Base-by-base conservation (phyloP, 2,329 filamentous ascomycete genomes). In the Trichoderma sp. region DNA sequence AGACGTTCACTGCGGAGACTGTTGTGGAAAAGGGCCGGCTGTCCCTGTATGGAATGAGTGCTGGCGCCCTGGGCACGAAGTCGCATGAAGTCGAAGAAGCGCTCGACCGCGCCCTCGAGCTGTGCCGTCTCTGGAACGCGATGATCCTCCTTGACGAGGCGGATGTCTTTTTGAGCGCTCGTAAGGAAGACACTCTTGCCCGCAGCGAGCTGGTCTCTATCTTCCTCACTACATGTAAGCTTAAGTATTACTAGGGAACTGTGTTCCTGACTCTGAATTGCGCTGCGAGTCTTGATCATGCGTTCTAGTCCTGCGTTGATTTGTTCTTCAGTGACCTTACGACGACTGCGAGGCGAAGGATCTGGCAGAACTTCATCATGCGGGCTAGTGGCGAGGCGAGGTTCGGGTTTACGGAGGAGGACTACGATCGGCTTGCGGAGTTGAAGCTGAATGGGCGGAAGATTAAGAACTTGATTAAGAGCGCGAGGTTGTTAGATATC, bases 51-150 rank as follows among this genome's bases (percentile, higher is more conserved):
- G 41, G 15, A 10, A 57, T 57, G 54, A 57, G 54, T 28, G 54
- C 41, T 10, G 54, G 39, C 10, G 54, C 54, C 15, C 24, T 57
- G 71, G 77, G 0, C 65, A 72, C 3, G 70, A 72, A 1, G 75
- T 80, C 17, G 77, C 81, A 67, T 60, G 56, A 48, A 67, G 9
- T 67, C 68, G 2, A 72, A 78, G 0, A 72, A 73, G 4, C 74
- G 73, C 19, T 75, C 1, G 78, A 0, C 70, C 78, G 1, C 30
- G 26, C 56, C 21, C 54, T 47, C 14, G 72, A 72, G 9, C 74
- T 80, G 3, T 75, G 79, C 54, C 85, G 89, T 5, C 69, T 79
- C 43, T 81, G 79, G 79, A 74, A 78, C 57, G 78, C 76, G 2
- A 76, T 82, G 67, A 72, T 82, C 1, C 73, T 82, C 0, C 70